These are phyloP conservation scores for Firmiana major DNA, from an alignment of 345 rosid species.

Conservation along the genomic window DNA sequence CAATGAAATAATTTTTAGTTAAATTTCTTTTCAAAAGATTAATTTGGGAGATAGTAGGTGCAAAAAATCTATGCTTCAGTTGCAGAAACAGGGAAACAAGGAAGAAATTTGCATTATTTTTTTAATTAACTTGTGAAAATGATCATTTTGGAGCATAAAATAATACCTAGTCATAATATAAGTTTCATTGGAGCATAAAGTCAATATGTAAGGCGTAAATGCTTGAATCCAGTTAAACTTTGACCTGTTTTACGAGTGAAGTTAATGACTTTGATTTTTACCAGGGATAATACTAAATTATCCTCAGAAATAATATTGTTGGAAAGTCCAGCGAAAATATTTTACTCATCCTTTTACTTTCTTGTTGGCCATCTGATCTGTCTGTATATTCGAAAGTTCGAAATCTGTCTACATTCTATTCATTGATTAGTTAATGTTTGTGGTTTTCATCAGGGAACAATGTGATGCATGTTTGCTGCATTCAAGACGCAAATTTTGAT, in stretches of 20 bases:
- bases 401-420: neutral
- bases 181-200: neutral
- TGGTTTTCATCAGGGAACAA: slow-evolving; percentile 45
- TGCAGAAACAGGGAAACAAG: neutral
- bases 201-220: neutral
- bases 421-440: neutral
- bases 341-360: neutral
- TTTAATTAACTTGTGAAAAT: neutral
- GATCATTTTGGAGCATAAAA: neutral
- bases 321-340: neutral
- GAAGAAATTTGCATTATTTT: neutral
- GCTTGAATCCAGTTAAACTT: neutral
- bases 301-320: neutral
- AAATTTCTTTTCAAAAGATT: neutral
- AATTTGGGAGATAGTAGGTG: neutral
- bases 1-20: neutral
- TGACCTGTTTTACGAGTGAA: neutral
- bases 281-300: neutral
- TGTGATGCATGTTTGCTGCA: slow-evolving; percentile 68
- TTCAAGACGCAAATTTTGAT: slow-evolving; percentile 36
- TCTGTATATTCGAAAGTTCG: neutral
- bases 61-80: neutral
- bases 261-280: neutral
- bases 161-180: neutral
- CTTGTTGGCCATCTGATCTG: neutral